Base-by-base conservation (phyloP, 345 rosid species). In the Reutealis trisperma region DNA sequence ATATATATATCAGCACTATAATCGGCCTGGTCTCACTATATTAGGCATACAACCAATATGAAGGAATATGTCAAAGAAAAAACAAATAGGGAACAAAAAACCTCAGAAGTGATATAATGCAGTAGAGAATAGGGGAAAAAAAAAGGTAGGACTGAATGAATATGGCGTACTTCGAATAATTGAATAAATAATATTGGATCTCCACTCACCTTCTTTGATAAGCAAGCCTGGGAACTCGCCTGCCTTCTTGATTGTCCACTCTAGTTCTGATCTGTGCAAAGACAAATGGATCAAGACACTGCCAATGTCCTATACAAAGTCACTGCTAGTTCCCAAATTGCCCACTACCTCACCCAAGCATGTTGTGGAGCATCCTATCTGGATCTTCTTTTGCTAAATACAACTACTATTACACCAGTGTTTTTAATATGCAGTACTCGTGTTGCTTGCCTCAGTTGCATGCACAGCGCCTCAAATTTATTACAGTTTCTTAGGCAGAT, bases 401-500 rank as follows among this genome's bases (percentile, higher is more conserved):
- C 58, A 55, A 63, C 30, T 27, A 45, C 8, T 6, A 16, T 24
- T 4, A 73, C 18, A 30, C 51, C 18, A n/a, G 55, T 34, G 4
- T 63, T 16, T 32, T 74, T 21, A 11, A 25, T 16, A 60, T 13
- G 30, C 34, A 27, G n/a, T 54, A 49, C 22, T 61, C 45, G 19
- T 45, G 34, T 30, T 58, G 64, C 27, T 71, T 32, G 55, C 71
- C 25, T 37, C 44, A 14, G 72, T 15, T n/a, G 41, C 30, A 47
- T 37, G 30, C 63, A 32, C 64, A 32, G 64, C 14, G 18, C 30
- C 41, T 37, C 61, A 51, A 47, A 72, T 51, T 62, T 24, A 34
- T 64, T 69, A 81, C 42, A 81, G 81, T 59, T 81, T 81, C 78
- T 73, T 78, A 8, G 98, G 99, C 70, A 96, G 79, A 83, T 92